These are phyloP conservation scores for Sideroxylon spinosum DNA, from an alignment of 179 eudicot species.

Conservation along the genomic window DNA sequence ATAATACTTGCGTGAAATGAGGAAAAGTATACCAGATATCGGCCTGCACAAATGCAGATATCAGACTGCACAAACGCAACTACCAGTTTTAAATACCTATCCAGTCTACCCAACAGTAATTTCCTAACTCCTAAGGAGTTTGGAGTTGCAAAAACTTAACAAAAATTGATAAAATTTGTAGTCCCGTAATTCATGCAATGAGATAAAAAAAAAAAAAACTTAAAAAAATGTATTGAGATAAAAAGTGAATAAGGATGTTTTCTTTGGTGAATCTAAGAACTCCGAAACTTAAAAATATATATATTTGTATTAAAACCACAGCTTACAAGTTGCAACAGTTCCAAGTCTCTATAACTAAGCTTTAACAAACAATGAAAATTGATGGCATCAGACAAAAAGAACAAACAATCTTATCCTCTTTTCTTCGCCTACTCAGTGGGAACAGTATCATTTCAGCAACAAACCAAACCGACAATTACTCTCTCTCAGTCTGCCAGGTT, in stretches of 20 bases:
- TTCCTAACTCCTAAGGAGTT: too few species aligned
- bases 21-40: background rate
- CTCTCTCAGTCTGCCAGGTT: background rate
- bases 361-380: background rate
- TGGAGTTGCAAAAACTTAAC: too few species aligned
- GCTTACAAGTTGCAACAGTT: background rate
- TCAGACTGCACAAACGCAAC: slow-evolving; percentile 2
- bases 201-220: too few species aligned
- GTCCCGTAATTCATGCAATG: too few species aligned
- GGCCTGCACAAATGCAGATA: background rate
- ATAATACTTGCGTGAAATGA: too few species aligned
- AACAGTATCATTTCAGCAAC: background rate
- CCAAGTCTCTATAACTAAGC: background rate
- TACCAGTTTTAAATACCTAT: background rate
- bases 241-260: too few species aligned
- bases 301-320: background rate
- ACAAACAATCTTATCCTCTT: background rate
- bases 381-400: background rate
- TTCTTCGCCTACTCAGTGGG: background rate
- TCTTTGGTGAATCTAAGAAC: too few species aligned
- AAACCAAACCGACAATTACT: background rate
- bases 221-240: too few species aligned
- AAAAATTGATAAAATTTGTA: too few species aligned
- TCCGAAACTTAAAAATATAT: background rate
- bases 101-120: background rate